Evolutionary conservation across 805 yeast genomes (phyloP).

Genomic region (Yueomyces sp.): DNA sequence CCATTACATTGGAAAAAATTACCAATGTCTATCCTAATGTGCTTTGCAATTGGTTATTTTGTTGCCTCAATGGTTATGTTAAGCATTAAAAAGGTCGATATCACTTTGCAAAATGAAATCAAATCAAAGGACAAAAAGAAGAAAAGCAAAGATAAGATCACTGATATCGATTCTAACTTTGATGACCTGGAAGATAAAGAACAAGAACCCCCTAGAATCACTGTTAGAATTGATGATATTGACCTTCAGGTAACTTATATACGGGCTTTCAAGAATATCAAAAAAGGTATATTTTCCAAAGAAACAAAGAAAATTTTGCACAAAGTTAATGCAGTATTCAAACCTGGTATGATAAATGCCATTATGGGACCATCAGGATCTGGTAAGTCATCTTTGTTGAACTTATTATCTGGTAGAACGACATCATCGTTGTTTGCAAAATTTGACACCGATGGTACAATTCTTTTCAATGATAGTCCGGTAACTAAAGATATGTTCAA

Average conservation of each 20-base stretch:
- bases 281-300: conserved; percentile 4
- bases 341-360: conserved; percentile 47
- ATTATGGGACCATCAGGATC: conserved; percentile 78
- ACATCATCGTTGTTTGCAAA: conserved; percentile 21
- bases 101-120: conserved; percentile 14
- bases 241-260: conserved; percentile 6
- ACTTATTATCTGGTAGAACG: conserved; percentile 47
- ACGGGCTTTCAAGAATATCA: conserved; percentile 3
- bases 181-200: conserved; percentile 9
- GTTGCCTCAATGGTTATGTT: conserved; percentile 35
- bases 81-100: conserved; percentile 29
- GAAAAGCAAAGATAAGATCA: neutral
- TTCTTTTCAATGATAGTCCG: conserved; percentile 30
- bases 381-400: conserved; percentile 60
- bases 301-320: conserved; percentile 28
- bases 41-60: conserved; percentile 46
- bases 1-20: conserved; percentile 49
- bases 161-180: neutral
- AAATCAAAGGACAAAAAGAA: conserved; percentile 9
- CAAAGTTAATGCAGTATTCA: conserved; percentile 37
- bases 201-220: conserved; percentile 2
- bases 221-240: conserved; percentile 7
- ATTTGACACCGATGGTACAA: conserved; percentile 27
- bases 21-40: conserved; percentile 47
- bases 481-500: conserved; percentile 26